Evolutionary conservation across 768 basidiomycete species (phyloP), one percentile per base, ranked within the genome.

Genomic region (Crepidotus variabilis): DNA sequence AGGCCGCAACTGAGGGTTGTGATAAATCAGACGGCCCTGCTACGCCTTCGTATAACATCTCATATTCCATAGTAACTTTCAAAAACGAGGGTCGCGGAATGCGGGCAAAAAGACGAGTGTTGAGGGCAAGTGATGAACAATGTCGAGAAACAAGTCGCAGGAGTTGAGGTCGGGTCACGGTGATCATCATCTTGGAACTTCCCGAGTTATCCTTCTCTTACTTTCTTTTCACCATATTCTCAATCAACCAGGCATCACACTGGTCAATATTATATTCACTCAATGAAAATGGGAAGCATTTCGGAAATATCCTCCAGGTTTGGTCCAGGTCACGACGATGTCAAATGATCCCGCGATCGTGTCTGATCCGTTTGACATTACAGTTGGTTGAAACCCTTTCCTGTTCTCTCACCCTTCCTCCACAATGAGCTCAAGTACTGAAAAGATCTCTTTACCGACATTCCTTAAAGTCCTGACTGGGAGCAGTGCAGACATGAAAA

Each of bases 401-500:
- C n/a, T n/a, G n/a, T 16, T 36, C 35, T 36, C 16, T 36, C 35
- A 36, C 18, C 13, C 11, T 14, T 16, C 39, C 13, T 43, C 39
- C 39, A 43, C 39, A 50, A 47, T 58, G 56, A 51, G 34, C 46
- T 33, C 45, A 14, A 46, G 4, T 56, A 63, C 58, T 46, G 61
- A 63, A 54, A 86, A 85, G 55, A 73, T 92, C 10, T 67, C 85
- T 22, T 67, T 92, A 7, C 86, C 87, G 2, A 74, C 73, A 20
- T 91, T 88, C 64, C 72, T 92, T 22, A 85, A 90, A 67, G 60
- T 87, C 10, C 72, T 92, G 22, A 84, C 86, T 6, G 72, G 63
- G 47, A 80, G 81, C 56, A 75, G 79, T 64, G 68, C 91, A 0
- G 70, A 85, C 1, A 75, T 88, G 54, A 64, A 77, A 33, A 84